These are phyloP conservation scores for Pseudogymnoascus destructans DNA, from an alignment of 2,329 filamentous ascomycete genomes.

Conservation along the genomic window DNA sequence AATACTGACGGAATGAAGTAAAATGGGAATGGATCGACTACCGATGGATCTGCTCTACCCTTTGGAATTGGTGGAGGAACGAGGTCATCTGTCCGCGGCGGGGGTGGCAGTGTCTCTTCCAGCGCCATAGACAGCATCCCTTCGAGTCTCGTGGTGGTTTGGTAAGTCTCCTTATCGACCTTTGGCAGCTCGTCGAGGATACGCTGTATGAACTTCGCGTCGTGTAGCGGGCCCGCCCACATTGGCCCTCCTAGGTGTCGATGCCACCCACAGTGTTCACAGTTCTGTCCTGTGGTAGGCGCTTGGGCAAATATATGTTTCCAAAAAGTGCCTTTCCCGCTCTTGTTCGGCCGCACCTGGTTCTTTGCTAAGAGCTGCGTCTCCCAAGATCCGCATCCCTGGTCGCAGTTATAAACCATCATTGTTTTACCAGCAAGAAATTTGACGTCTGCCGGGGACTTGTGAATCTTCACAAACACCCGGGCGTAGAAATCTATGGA, in stretches of 20 bases:
- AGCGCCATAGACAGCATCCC: slow-evolving; percentile 85
- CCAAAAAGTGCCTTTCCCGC: slow-evolving; percentile 54
- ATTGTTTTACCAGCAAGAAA: slow-evolving; percentile 84
- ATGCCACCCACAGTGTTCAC: slow-evolving; percentile 72
- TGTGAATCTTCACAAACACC: slow-evolving; percentile 71
- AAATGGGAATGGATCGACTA: slow-evolving; percentile 66
- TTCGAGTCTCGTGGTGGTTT: slow-evolving; percentile 67
- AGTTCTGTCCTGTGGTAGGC: slow-evolving; percentile 52
- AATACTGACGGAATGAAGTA: slow-evolving; percentile 69
- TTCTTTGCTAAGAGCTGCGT: slow-evolving; percentile 67
- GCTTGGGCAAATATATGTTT: slow-evolving; percentile 66
- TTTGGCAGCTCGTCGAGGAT: slow-evolving; percentile 61
- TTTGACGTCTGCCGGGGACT: slow-evolving; percentile 76
- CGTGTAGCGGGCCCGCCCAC: slow-evolving; percentile 86
- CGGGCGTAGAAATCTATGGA: slow-evolving; percentile 94
- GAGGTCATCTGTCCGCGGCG: slow-evolving; percentile 14
- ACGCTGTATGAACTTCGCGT: slow-evolving; percentile 64
- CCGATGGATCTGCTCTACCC: slow-evolving; percentile 40
- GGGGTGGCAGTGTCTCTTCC: slow-evolving; percentile 44
- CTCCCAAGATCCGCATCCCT: slow-evolving; percentile 82
- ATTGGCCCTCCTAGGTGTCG: slow-evolving; percentile 87
- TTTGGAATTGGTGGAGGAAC: slow-evolving; percentile 16
- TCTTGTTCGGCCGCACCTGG: slow-evolving; percentile 54
- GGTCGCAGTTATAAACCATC: slow-evolving; percentile 82
- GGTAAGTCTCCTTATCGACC: slow-evolving; percentile 57